phyloP scores from a whole-genome alignment of 257 asterid genomes.

The Galeopsis tetrahit region DNA sequence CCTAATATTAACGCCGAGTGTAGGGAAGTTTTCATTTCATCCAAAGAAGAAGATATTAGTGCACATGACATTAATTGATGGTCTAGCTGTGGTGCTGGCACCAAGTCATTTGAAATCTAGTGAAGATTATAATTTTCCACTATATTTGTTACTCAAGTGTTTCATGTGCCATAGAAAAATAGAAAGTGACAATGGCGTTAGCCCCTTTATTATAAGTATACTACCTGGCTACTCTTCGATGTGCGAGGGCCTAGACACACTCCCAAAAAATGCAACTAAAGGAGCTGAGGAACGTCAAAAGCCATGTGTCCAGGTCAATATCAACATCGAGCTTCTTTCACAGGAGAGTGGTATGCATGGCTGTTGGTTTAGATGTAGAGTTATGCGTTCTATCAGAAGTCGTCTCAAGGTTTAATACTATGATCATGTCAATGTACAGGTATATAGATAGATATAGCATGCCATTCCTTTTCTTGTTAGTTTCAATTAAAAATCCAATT shows the following conservation, averaged over 20 bases:
- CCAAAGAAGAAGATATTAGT: slow-evolving; percentile 42
- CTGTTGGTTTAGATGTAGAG: slow-evolving; percentile 70
- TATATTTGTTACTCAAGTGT: slow-evolving; percentile 32
- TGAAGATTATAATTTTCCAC: slow-evolving; percentile 36
- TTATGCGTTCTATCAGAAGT: slow-evolving; percentile 39
- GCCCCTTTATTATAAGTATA: slow-evolving; percentile 40
- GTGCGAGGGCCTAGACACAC: background rate
- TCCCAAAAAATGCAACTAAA: background rate
- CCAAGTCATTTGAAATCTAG: slow-evolving; percentile 53
- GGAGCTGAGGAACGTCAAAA: too few relatives aligned
- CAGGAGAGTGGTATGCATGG: slow-evolving; percentile 64
- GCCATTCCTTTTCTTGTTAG: too few relatives aligned
- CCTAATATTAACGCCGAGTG: slow-evolving; percentile 41
- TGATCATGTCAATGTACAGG: slow-evolving; percentile 27
- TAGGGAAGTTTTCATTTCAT: slow-evolving; percentile 58
- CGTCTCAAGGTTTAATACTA: slow-evolving; percentile 50
- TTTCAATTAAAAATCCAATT: background rate
- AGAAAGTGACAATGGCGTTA: slow-evolving; percentile 33
- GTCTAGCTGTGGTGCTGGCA: slow-evolving; percentile 49
- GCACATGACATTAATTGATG: slow-evolving; percentile 46
- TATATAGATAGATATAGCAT: slow-evolving; percentile 8
- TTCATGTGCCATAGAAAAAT: slow-evolving; percentile 52
- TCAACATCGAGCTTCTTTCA: background rate
- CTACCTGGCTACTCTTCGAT: slow-evolving; percentile 51
- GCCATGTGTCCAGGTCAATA: background rate